Percentiles rank a stretch among this genome's conserved stretches.
Evolutionary conservation across 352 stramenopile species (phyloP).

Genomic region (Globisporangium camurandrum): DNA sequence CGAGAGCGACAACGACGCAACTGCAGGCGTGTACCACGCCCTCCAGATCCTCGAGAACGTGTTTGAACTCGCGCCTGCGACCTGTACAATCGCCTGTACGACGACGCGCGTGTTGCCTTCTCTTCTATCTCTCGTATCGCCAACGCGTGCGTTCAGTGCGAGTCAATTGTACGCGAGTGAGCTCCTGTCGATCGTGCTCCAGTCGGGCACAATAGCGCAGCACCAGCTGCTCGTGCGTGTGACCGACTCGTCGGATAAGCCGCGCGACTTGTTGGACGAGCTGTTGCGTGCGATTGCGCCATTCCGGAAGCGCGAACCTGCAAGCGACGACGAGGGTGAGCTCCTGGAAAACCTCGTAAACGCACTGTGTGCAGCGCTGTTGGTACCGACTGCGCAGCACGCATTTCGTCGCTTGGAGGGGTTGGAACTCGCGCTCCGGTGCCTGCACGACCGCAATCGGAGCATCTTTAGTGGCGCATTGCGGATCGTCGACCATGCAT

Average conservation of each 20-base stretch:
- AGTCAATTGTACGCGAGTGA: constrained; percentile 85
- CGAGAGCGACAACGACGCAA: constrained; percentile 47
- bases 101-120: constrained; percentile 49
- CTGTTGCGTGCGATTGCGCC: constrained; percentile 85
- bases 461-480: constrained; percentile 50
- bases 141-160: constrained; percentile 29
- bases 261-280: constrained; percentile 82
- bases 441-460: constrained; percentile 81
- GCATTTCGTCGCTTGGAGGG: constrained; percentile 77
- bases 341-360: constrained; percentile 92
- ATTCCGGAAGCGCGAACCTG: constrained; percentile 85
- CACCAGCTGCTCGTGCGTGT: constrained; percentile 29
- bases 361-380: constrained; percentile 74
- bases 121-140: constrained; percentile 40
- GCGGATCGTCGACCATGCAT: constrained; percentile 50
- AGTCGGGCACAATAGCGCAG: constrained; percentile 36
- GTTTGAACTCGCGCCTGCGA: constrained; percentile 43
- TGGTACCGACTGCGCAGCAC: constrained; percentile 30
- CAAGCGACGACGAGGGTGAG: constrained; percentile 82
- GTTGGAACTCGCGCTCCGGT: constrained; percentile 90
- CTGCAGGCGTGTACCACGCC: constrained; percentile 62
- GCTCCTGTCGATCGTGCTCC: constrained; percentile 79
- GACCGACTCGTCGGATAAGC: not conserved
- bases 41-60: constrained; percentile 81
- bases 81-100: constrained; percentile 34